These are phyloP conservation scores for Tolypocladium tropicale DNA, from an alignment of 2,329 filamentous ascomycete species.

Conservation along the genomic window DNA sequence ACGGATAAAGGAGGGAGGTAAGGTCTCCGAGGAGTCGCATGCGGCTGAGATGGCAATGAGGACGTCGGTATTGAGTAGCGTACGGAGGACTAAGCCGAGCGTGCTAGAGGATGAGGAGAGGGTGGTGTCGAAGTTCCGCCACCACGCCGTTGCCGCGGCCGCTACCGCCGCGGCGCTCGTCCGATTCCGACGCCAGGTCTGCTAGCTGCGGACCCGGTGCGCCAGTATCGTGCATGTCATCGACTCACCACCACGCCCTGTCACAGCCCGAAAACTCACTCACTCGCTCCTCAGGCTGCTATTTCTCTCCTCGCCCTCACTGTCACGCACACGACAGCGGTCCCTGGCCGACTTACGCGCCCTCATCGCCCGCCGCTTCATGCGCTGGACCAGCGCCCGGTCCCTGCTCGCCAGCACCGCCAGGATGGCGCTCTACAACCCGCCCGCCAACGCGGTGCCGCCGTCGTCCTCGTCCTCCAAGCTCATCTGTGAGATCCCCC, in stretches of 20 bases:
- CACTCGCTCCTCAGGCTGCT: background rate
- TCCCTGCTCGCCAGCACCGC: slow-evolving; percentile 10
- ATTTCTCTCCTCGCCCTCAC: background rate
- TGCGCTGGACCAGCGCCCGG: background rate
- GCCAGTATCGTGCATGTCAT: background rate
- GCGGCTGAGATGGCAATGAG: too few species aligned
- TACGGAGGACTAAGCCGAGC: too few species aligned
- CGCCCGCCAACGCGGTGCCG: slow-evolving; percentile 18
- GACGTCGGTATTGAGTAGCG: too few species aligned
- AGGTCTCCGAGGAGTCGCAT: too few species aligned
- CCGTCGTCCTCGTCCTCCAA: slow-evolving; percentile 15
- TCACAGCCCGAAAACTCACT: background rate
- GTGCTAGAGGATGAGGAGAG: too few species aligned
- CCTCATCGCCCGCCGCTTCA: background rate
- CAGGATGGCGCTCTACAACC: slow-evolving; percentile 35
- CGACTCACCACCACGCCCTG: background rate
- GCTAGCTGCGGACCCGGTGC: background rate
- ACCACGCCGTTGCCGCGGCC: too few species aligned
- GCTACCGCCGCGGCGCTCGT: background rate
- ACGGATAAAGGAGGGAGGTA: too few species aligned
- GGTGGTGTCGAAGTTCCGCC: too few species aligned
- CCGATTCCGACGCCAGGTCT: background rate
- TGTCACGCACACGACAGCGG: too few species aligned
- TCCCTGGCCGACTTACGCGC: background rate
- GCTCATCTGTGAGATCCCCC: slow-evolving; percentile 33